Base-by-base conservation (phyloP, 306 rosid species). In the Canavalia gladiata region DNA sequence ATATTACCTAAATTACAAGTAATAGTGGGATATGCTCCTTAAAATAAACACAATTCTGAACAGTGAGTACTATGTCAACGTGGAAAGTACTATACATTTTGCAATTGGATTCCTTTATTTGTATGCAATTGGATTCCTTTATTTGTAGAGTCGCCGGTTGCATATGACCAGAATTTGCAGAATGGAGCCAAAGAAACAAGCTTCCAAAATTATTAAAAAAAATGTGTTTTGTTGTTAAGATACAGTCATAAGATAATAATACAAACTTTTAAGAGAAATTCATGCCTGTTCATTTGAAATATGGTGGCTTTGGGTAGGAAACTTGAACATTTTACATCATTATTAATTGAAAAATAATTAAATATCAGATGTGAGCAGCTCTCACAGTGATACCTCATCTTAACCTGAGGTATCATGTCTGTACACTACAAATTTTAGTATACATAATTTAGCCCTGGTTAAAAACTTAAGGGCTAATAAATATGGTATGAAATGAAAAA, bases 381-480 rank as follows among this genome's bases (percentile, higher is more conserved):
- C 3, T 34, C 29, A 11, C 56, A 74, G 56, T 68, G 70, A 82
- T 55, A 74, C 45, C 75, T 68, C 78, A n/a, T 50, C 76, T 71
- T 56, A 63, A 75, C 13, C 29, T 28, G 39, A 85, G 72, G 62
- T 45, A 47, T 55, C 55, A 54, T 18, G 25, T 18, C 64, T 60
- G 41, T 62, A 70, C 46, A 58, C 37, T 54, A 68, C 74, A 83
- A 45, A 66, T 81, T 79, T 74, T 25, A 25, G 63, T 58, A 69
- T 50, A 82, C 81, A 84, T 78, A 51, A 76, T 72, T 50, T 65
- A 84, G 78, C 90, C 89, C 89, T 46, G 42, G 45, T 76, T 28
- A 72, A 90, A 88, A 86, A 63, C 71, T 60, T 50, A 62, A 1
- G 88, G 91, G 90, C 83, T 77, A 58, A 50, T 5, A 49, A 81